Evolutionary conservation across 78 protist species (phyloP), one percentile per base, ranked within the genome.

Genomic region (Dictyostelium capitatum): DNA sequence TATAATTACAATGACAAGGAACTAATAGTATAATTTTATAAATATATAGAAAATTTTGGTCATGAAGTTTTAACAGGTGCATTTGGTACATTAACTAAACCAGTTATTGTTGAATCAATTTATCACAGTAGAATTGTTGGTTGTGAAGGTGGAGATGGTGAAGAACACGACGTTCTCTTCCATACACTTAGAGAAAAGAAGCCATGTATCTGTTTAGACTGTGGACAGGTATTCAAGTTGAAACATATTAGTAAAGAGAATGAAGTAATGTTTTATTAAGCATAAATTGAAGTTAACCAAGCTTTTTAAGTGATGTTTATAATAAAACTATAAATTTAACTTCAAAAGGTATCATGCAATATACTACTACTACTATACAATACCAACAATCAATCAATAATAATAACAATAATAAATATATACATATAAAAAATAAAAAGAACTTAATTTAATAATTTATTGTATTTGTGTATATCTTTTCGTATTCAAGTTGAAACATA

Each of bases 71-170:
- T 87, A 53, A 87, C 85, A 57, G 93, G 93, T 50, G 64, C 92
- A 47, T 87, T 87, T 70, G 93, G 93, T 37, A 87, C 93, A 19
- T 64, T 87, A 46, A 74, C 77, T 54, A 37, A 30, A 82, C 93
- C 93, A 87, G 73, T 56, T 43, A 48, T 77, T 77, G 93, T 87
- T 32, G 93, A 87, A 64, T 87, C 93, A 17, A 87, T 87, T 70
- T 87, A 64, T 59, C 56, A 73, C n/a, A 25, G 80, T 30, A 87
- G 93, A 87, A 54, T 78, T 25, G 70, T 87, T 64, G 93, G 54
- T 0, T 87, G 93, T 87, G 93, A 87, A 77, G 93, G 93, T 57
- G 93, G 93, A 77, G 79, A 87, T 54, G 93, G 93, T 64, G 93
- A 87, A 50, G 93, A 87, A 77, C 93, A 87, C 53, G 93, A 87